Base-by-base conservation (phyloP, 1,284 basidiomycete genomes). In the Malassezia globosa region DNA sequence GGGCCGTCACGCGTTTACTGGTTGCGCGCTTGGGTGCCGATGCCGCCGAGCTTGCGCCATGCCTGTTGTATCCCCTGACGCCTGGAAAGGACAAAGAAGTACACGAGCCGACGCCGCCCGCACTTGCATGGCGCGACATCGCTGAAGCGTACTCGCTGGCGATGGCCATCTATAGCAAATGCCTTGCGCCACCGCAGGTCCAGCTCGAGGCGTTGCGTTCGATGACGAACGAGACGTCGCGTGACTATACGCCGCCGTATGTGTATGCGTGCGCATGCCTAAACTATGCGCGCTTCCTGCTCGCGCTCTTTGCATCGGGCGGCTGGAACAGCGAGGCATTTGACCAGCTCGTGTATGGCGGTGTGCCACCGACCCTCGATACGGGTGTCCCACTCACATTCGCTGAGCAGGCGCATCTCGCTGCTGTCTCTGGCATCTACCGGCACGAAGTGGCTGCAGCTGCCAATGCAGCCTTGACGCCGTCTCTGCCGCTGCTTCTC, bases 311-410 rank as follows among this genome's bases (percentile, higher is more conserved):
- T 61, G 61, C 66, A 2, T 63, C 56, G 2, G 59, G 57, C 14
- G 68, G 68, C 0, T 71, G 66, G 64, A 69, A 67, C 35, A 64
- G 59, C 37, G 68, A 69, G 37, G 60, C 59, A 22, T 69, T 69
- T 42, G 68, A 71, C 51, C 66, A 69, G 54, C 54, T 71, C 21
- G 43, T 71, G 13, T 67, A 64, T 31, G 68, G 68, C 19, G 68
- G 68, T 19, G 51, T 60, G 3, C 68, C 68, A 16, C 68, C 66
- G 4, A 47, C 61, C 8, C 47, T 70, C 26, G 65, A 56, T 1
- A 59, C 62, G 34, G 57, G 58, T 10, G 41, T 40, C 25, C 52
- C 57, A 16, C 63, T 60, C 8, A 54, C 51, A 4, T 46, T 46
- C 3, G 55, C 55, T 1, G 57, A 51, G 46, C 66, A 66, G 14